Percentiles rank a stretch among this genome's conserved stretches.
phyloP scores from a whole-genome alignment of 495 filamentous ascomycete species.

The Penicillium cataractarum region DNA sequence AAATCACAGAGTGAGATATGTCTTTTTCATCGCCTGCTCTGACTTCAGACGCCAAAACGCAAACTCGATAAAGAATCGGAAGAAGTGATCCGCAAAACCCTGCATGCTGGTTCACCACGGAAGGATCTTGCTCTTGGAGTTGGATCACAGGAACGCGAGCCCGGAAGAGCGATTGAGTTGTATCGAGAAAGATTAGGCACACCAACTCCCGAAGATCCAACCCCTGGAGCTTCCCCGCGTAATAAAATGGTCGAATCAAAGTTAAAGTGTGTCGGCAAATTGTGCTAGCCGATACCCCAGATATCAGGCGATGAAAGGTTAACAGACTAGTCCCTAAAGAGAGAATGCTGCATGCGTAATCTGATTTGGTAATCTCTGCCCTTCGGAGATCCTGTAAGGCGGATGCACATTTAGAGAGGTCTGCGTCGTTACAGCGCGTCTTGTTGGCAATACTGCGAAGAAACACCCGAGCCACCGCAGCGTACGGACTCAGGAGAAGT shows the following conservation, averaged over 20 bases:
- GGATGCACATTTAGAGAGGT: conserved; percentile 10
- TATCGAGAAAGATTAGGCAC: conserved; percentile 16
- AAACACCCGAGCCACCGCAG: conserved; percentile 12
- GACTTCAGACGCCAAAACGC: conserved; percentile 9
- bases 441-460: conserved; percentile 7
- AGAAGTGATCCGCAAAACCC: conserved; percentile 15
- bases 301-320: conserved; percentile 14
- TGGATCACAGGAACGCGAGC: conserved; percentile 12
- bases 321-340: conserved; percentile 12
- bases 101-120: conserved; percentile 14
- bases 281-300: conserved; percentile 13
- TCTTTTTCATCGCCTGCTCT: conserved; percentile 4
- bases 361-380: conserved; percentile 9
- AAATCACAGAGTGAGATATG: neutral
- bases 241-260: conserved; percentile 11
- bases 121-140: conserved; percentile 9
- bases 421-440: conserved; percentile 11
- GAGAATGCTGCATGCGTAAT: conserved; percentile 9
- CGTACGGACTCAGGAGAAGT: conserved; percentile 13
- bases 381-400: conserved; percentile 8
- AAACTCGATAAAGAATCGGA: conserved; percentile 17
- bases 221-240: conserved; percentile 5
- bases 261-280: conserved; percentile 15
- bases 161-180: conserved; percentile 11
- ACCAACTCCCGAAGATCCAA: conserved; percentile 12